Percentiles rank a stretch among this genome's conserved stretches.
phyloP scores from a whole-genome alignment of 352 stramenopile genomes.

The Phytophthora macrochlamydospora region DNA sequence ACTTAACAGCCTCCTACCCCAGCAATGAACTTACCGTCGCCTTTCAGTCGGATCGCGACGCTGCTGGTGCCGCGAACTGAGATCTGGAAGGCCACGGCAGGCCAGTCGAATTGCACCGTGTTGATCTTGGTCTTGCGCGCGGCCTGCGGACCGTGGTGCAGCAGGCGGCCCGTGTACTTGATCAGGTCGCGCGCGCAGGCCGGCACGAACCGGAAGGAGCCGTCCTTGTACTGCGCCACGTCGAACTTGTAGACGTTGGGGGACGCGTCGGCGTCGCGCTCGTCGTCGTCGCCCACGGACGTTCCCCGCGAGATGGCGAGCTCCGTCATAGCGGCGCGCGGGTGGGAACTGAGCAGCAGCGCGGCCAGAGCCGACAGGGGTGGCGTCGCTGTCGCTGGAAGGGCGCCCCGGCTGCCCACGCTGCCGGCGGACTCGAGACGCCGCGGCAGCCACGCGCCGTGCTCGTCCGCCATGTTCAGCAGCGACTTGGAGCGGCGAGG shows the following conservation, averaged over 20 bases:
- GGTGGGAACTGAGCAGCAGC: conserved; percentile 29
- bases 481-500: background rate
- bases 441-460: conserved; percentile 23
- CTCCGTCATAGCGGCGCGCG: conserved; percentile 27
- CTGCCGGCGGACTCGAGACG: conserved; percentile 12
- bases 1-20: conserved; percentile 6
- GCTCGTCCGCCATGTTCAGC: conserved; percentile 23
- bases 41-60: conserved; percentile 85
- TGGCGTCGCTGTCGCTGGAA: conserved; percentile 9
- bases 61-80: conserved; percentile 55
- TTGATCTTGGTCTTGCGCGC: conserved; percentile 83
- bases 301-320: conserved; percentile 36
- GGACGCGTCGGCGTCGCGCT: conserved; percentile 19
- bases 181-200: conserved; percentile 78
- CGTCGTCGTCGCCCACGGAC: conserved; percentile 42
- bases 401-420: conserved; percentile 17
- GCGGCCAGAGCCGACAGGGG: conserved; percentile 20
- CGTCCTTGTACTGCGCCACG: conserved; percentile 77
- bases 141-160: conserved; percentile 70
- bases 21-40: conserved; percentile 60
- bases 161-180: conserved; percentile 69
- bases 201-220: conserved; percentile 65
- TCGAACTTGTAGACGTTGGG: conserved; percentile 82
- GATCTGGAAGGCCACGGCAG: conserved; percentile 69
- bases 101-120: conserved; percentile 89